phyloP scores from a whole-genome alignment of 495 filamentous ascomycete species.

The Friedmanniomyces simplex region DNA sequence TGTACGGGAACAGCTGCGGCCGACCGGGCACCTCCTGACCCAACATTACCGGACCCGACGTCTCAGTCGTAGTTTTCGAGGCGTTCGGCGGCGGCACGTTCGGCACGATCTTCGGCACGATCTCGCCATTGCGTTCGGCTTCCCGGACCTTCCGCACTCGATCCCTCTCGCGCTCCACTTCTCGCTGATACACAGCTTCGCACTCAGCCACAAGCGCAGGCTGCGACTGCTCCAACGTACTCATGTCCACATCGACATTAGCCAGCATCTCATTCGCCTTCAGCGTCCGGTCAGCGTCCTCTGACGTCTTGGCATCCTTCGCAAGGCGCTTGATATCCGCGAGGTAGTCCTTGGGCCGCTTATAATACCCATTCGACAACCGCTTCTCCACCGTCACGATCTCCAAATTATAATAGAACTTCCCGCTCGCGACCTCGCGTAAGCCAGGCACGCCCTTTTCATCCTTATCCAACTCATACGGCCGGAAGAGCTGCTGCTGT shows the following conservation, averaged over 20 bases:
- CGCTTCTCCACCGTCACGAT: constrained; percentile 89
- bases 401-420: constrained; percentile 91
- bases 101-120: constrained; percentile 23
- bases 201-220: constrained; percentile 58
- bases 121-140: constrained; percentile 37
- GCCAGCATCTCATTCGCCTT: constrained; percentile 82
- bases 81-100: constrained; percentile 42
- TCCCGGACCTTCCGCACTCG: constrained; percentile 40
- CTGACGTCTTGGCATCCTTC: constrained; percentile 63
- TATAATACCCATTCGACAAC: constrained; percentile 90
- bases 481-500: constrained; percentile 45
- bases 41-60: constrained; percentile 49
- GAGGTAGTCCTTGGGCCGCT: constrained; percentile 74
- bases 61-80: constrained; percentile 35
- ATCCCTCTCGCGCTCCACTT: constrained; percentile 47
- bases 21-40: constrained; percentile 42
- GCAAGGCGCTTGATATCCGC: constrained; percentile 72
- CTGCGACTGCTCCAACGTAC: constrained; percentile 51
- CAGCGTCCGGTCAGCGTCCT: constrained; percentile 65
- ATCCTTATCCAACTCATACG: constrained; percentile 65
- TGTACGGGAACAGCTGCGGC: constrained; percentile 35
- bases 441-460: constrained; percentile 64
- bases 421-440: constrained; percentile 55
- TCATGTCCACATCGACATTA: constrained; percentile 87
- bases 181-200: constrained; percentile 63